Evolutionary conservation across 2,329 filamentous ascomycete species (phyloP), one percentile per base, ranked within the genome.

Genomic region (Venturia pyrina): DNA sequence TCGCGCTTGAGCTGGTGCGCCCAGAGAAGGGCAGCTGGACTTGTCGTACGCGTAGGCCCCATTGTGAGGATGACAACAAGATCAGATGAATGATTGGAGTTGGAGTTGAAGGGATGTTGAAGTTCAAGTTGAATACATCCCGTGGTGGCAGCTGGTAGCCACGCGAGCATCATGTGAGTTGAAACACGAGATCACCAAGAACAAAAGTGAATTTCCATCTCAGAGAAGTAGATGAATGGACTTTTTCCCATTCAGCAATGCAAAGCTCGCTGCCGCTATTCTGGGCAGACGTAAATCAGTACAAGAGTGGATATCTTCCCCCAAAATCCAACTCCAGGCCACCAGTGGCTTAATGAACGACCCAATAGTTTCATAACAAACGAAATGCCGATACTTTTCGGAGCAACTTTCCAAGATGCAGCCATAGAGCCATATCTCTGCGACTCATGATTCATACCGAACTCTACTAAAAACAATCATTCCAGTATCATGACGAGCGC

Each of bases 1-100:
- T 78, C 73, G 34, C 73, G 71, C 66, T 76, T 75, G 40, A 78
- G 70, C 60, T 78, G 75, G 37, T 77, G 73, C 0, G 74, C 75
- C 77, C 77, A 79, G 10, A 80, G 70, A 5, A 79, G 71, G 8
- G 71, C 68, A 3, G 69, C 68, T 10, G 68, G 72, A 66, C 43
- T 68, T 28, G 62, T 44, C 37, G 67, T 66, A 37, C 32, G 37
- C 40, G 67, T 11, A 65, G 68, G 43, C 44, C 65, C 68, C 37
- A 61, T 61, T 40, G 37, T 40, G 57, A 40, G 57, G 32, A 21
- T 40, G 15, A 32, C 40, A 37, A 13, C 21, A 3, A 19, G 32
- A n/a, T 40, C 1, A 13, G 24, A 13, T 61, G 57, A 13, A 61
- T 40, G 48, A 10, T 15, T 53, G 48, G 24, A 21, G 48, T 28